Conservation (phyloP, 2,329 filamentous ascomycete species). For the Neoarthrinium moseri region DNA sequence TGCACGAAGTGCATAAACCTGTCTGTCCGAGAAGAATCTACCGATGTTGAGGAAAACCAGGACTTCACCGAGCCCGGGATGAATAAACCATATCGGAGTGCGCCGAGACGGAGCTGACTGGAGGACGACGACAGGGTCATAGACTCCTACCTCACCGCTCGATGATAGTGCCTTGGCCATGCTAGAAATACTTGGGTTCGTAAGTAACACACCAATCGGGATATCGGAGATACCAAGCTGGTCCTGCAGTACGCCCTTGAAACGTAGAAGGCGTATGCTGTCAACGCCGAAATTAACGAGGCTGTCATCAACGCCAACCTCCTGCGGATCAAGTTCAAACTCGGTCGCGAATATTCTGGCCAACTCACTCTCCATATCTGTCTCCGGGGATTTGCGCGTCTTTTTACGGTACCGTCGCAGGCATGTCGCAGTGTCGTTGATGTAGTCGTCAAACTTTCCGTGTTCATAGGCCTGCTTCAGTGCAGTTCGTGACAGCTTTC, state of each 20-base stretch:
- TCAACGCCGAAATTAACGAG: constrained; percentile 10
- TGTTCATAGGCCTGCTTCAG: constrained; percentile 6
- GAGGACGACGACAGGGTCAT: constrained; percentile 8
- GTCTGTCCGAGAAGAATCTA: constrained; percentile 10
- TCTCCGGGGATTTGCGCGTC: not conserved
- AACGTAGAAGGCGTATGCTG: constrained; percentile 7
- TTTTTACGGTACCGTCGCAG: not conserved
- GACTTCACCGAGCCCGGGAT: constrained; percentile 14
- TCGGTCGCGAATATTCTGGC: constrained; percentile 4
- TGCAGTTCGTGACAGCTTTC: constrained; percentile 4
- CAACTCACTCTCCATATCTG: not conserved
- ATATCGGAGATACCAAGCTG: constrained; percentile 3
- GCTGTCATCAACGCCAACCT: constrained; percentile 4
- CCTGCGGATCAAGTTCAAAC: not conserved
- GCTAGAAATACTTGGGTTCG: constrained; percentile 3
- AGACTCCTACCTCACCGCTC: not conserved
- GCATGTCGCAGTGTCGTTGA: not conserved
- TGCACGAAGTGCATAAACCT: constrained; percentile 10
- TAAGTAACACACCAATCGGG: constrained; percentile 6
- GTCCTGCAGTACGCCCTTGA: constrained; percentile 1
- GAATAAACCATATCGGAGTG: constrained; percentile 9
- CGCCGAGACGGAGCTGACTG: constrained; percentile 1
- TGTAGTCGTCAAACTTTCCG: not conserved
- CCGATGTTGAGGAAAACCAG: constrained; percentile 13
- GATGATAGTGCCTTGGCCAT: not conserved